Evolutionary conservation across 1,139 yeast genomes (phyloP), one percentile per base, ranked within the genome.

Genomic region (Protomyces pachydermus): DNA sequence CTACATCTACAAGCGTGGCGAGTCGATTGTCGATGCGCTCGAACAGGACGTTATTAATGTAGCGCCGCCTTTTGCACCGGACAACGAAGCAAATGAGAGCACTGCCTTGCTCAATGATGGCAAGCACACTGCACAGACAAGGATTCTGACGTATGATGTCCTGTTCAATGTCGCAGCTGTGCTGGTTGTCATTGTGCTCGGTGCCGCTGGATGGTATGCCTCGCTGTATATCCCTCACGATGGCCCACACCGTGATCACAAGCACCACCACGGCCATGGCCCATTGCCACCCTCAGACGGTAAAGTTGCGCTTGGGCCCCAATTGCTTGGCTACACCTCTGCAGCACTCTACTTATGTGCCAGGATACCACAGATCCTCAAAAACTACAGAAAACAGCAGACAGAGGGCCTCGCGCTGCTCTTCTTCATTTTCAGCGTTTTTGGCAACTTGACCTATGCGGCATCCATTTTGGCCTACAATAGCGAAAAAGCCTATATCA

Each of bases 371-470:
- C 95, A 88, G 74, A 88, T 88, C 67, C 74, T 84, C 67, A 90
- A 85, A 72, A 88, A 88, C 74, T 82, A 86, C 74, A 73, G 76
- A 65, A 80, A 90, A 68, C 82, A 84, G 69, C 85, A 91, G 12
- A 91, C 87, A 48, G 82, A 84, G 67, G 95, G 67, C 10, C 81
- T 88, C 65, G 85, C 91, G 68, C 79, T 88, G 69, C 79, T 88
- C 62, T 88, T 88, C 75, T 87, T 88, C 76, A 75, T 88, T 67
- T 84, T 88, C 69, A 86, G 93, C 53, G 82, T 88, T n/a, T 76
- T 87, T 70, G 95, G 95, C 25, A 88, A 88, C 73, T 72, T 87
- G 68, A 85, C 93, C 2, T 88, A 87, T 72, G 89, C 91, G 28
- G 83, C 84, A 57, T 91, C 88, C 71, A 88, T 88, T 65, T 76